Evolutionary conservation across 805 yeast genomes (phyloP).

Genomic region (Suhomyces xylopsoci): DNA sequence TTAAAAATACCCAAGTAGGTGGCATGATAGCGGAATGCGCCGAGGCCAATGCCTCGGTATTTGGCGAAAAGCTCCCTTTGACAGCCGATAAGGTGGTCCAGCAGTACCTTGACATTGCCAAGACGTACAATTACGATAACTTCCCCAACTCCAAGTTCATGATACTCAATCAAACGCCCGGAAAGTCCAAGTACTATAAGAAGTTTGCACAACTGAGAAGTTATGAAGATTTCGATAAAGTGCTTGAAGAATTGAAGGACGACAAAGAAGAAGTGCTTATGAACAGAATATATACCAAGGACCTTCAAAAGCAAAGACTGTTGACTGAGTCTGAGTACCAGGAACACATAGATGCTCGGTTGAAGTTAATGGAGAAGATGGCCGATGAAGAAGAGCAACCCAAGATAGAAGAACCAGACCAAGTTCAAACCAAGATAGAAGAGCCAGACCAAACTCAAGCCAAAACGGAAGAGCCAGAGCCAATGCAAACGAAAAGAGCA

Average conservation of each 20-base stretch:
- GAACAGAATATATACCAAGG: conserved; percentile 25
- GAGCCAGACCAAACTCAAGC: not conserved
- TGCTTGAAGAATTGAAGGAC: conserved; percentile 31
- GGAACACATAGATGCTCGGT: conserved; percentile 8
- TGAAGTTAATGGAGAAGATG: conserved; percentile 7
- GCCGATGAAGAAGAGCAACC: not conserved
- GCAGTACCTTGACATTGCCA: conserved; percentile 56
- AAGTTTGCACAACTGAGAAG: conserved; percentile 54
- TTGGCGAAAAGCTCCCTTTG: conserved; percentile 37
- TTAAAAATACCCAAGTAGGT: conserved; percentile 60
- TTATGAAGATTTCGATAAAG: conserved; percentile 44
- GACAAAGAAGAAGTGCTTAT: conserved; percentile 28
- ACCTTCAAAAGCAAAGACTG: conserved; percentile 29
- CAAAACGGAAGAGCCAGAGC: conserved; percentile 1
- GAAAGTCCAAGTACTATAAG: conserved; percentile 61
- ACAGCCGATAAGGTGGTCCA: conserved; percentile 54
- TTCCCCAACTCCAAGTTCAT: conserved; percentile 74
- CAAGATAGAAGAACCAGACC: not conserved
- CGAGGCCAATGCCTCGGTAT: conserved; percentile 81
- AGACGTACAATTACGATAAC: conserved; percentile 54
- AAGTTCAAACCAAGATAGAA: not conserved
- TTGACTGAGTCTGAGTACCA: conserved; percentile 15
- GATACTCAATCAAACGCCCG: conserved; percentile 74
- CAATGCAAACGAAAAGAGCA: not conserved
- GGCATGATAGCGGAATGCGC: conserved; percentile 94